Conservation (phyloP, 108 stramenopile genomes). For the Parietichytrium sp. region DNA sequence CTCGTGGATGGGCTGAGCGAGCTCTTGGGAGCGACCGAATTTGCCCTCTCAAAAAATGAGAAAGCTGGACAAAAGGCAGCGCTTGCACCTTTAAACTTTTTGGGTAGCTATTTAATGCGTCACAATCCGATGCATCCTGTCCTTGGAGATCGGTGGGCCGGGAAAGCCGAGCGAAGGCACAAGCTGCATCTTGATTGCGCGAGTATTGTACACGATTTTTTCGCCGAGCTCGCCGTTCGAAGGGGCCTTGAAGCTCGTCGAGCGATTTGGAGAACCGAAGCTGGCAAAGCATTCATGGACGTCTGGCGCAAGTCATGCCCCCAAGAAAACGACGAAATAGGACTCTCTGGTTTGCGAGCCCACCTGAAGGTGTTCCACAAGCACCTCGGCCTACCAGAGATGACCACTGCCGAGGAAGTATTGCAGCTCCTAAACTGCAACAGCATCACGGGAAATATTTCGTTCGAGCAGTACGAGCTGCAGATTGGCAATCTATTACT, state of each 20-base stretch:
- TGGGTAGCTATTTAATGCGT: slow-evolving; percentile 13
- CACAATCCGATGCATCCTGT: neutral
- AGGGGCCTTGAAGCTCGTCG: neutral
- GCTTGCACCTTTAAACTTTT: neutral
- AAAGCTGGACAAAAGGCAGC: neutral
- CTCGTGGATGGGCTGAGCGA: neutral
- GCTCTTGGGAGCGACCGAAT: neutral
- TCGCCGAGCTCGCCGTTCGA: neutral
- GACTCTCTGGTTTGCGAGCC: neutral
- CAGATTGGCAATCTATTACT: neutral
- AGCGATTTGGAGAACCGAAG: neutral
- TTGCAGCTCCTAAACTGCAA: slow-evolving; percentile 2
- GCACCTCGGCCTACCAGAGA: neutral
- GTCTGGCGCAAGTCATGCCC: slow-evolving; percentile 1
- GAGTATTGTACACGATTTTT: neutral
- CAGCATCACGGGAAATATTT: neutral
- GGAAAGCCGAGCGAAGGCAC: neutral
- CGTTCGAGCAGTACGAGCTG: neutral
- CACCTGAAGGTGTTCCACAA: neutral
- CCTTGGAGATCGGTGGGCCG: too few species aligned
- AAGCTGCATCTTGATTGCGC: neutral
- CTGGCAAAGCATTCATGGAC: neutral
- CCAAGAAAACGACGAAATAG: neutral
- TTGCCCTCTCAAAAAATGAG: neutral
- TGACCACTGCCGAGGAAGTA: neutral